phyloP scores from a whole-genome alignment of 192 early-diverging fungal species.

The Backusella circina region DNA sequence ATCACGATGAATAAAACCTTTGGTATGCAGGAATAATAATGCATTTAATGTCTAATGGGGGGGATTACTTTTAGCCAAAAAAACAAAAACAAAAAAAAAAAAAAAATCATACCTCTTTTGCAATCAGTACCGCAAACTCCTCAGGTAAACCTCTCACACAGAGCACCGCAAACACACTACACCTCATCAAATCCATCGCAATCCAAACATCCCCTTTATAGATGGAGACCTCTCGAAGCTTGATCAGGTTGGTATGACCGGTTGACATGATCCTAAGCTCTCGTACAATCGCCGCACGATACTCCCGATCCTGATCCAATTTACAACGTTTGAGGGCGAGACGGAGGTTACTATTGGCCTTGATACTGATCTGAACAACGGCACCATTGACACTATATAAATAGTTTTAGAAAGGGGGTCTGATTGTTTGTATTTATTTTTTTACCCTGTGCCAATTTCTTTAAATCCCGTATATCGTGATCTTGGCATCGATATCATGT shows the following conservation, averaged over 20 bases:
- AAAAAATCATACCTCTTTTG: conserved; percentile 29
- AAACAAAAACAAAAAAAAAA: too few relatives aligned
- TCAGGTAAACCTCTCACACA: conserved; percentile 30
- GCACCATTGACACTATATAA: conserved; percentile 30
- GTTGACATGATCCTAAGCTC: conserved; percentile 36
- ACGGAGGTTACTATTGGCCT: not conserved
- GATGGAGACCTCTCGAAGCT: conserved; percentile 24
- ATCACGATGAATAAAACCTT: conserved; percentile 37
- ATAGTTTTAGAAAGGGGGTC: too few relatives aligned
- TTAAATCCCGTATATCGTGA: conserved; percentile 21
- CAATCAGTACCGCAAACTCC: conserved; percentile 28
- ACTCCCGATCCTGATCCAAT: conserved; percentile 31
- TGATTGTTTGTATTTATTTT: too few relatives aligned
- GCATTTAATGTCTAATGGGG: conserved; percentile 26
- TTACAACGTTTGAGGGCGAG: conserved; percentile 35
- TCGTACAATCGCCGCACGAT: conserved; percentile 31
- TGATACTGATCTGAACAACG: conserved; percentile 16
- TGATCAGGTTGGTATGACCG: conserved; percentile 31
- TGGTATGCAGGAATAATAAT: conserved; percentile 28
- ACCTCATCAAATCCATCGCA: conserved; percentile 39
- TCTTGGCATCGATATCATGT: conserved; percentile 18
- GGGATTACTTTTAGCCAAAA: too few relatives aligned
- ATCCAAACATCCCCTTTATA: conserved; percentile 34
- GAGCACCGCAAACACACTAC: conserved; percentile 35
- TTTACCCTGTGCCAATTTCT: conserved; percentile 36